A percentile compares a stretch with the other conserved stretches of the same genome.
These are phyloP conservation scores for Lentinus tigrinus DNA, from an alignment of 768 basidiomycete genomes.

Conservation along the genomic window DNA sequence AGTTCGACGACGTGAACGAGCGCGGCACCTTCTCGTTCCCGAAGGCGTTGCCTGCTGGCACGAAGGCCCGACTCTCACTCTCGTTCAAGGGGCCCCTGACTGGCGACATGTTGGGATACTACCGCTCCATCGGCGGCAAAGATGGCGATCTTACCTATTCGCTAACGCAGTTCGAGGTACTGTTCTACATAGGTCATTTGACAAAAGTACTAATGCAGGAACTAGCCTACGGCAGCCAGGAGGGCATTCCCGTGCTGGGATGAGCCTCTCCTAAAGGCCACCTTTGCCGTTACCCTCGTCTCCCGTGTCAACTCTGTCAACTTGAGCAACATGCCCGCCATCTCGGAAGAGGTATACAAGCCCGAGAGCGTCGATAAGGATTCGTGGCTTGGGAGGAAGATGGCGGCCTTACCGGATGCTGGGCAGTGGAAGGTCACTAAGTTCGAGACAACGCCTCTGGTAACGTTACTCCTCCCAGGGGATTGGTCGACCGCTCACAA, in stretches of 20 bases:
- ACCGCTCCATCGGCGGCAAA: constrained; percentile 63
- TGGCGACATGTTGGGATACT: constrained; percentile 81
- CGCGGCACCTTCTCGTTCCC: constrained; percentile 65
- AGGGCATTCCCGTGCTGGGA: constrained; percentile 91
- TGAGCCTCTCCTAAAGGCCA: constrained; percentile 89
- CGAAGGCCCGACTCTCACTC: constrained; percentile 70
- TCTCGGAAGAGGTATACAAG: constrained; percentile 53
- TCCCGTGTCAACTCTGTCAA: constrained; percentile 75
- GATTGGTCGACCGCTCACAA: not conserved
- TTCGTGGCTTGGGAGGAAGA: constrained; percentile 29
- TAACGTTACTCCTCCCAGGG: constrained; percentile 23
- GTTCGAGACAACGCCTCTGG: constrained; percentile 78
- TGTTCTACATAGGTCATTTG: too few relatives aligned
- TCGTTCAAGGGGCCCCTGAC: constrained; percentile 68
- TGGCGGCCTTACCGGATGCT: constrained; percentile 33
- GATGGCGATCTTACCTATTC: constrained; percentile 69
- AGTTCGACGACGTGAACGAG: constrained; percentile 62
- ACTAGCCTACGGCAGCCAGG: constrained; percentile 81
- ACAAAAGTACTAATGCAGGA: not conserved
- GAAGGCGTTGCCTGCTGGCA: constrained; percentile 53
- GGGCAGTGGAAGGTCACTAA: constrained; percentile 76
- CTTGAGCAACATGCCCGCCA: constrained; percentile 87
- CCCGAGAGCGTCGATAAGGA: constrained; percentile 26
- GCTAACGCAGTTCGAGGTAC: constrained; percentile 87
- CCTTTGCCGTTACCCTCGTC: constrained; percentile 76